Evolutionary conservation across 805 yeast genomes (phyloP).

Genomic region (Citeromyces matritensis): DNA sequence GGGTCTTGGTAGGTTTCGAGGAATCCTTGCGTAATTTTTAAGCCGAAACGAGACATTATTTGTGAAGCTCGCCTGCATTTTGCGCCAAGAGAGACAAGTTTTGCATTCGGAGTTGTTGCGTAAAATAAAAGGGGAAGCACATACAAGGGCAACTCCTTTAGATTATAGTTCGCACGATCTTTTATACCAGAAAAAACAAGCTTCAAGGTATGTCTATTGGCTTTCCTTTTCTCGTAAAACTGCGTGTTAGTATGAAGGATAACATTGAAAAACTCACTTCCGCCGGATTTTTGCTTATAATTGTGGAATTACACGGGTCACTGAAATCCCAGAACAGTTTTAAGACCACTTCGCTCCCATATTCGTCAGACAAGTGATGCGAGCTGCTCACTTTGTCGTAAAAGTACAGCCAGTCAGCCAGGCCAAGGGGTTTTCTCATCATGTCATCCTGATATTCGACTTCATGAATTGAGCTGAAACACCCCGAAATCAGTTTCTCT

Average conservation of each 20-base stretch:
- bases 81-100: too few species aligned
- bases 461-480: conserved; percentile 51
- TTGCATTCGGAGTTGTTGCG: conserved; percentile 13
- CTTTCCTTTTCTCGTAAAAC: conserved; percentile 19
- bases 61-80: too few species aligned
- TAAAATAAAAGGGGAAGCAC: conserved; percentile 18
- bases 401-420: conserved; percentile 69
- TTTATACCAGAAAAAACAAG: conserved; percentile 16
- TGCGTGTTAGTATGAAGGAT: conserved; percentile 18
- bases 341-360: conserved; percentile 39
- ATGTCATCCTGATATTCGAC: conserved; percentile 52
- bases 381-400: conserved; percentile 38
- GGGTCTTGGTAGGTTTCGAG: too few species aligned
- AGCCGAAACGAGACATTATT: too few species aligned
- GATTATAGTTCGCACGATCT: too few species aligned
- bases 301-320: conserved; percentile 28
- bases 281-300: conserved; percentile 3
- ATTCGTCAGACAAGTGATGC: conserved; percentile 33
- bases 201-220: conserved; percentile 17
- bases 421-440: conserved; percentile 36
- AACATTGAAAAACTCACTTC: conserved; percentile 5
- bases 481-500: conserved; percentile 58
- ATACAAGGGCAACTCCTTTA: conserved; percentile 14
- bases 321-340: conserved; percentile 52
- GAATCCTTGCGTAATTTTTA: too few species aligned